Conservation (phyloP, 2,329 filamentous ascomycete species). For the Aureobasidium leucospermi region DNA sequence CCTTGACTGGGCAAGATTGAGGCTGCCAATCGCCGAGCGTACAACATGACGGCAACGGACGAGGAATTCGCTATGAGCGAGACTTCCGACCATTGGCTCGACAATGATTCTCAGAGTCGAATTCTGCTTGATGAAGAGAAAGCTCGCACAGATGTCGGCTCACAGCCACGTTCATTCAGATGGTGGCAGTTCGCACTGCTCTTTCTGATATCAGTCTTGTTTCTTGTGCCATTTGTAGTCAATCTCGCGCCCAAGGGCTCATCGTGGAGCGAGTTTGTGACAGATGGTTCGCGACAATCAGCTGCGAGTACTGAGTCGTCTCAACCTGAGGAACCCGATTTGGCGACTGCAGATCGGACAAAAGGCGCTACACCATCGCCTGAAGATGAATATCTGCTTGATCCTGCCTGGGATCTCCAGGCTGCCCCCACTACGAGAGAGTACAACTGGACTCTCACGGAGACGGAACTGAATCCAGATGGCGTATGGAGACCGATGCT, state of each 20-base stretch:
- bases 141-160: slow-evolving; percentile 11
- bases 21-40: neutral
- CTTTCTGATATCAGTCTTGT: slow-evolving; percentile 8
- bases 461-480: slow-evolving; percentile 54
- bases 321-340: neutral
- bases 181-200: slow-evolving; percentile 16
- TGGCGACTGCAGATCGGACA: neutral
- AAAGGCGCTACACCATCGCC: neutral
- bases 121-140: slow-evolving; percentile 18
- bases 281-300: neutral
- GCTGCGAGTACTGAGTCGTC: neutral
- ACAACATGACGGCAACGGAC: neutral
- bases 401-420: slow-evolving; percentile 48
- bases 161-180: slow-evolving; percentile 6
- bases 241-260: slow-evolving; percentile 6
- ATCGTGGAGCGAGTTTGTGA: neutral
- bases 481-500: slow-evolving; percentile 38
- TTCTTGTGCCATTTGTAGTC: slow-evolving; percentile 14
- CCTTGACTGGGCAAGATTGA: too few relatives aligned
- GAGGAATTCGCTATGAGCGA: neutral
- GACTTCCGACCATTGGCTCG: neutral
- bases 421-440: slow-evolving; percentile 46
- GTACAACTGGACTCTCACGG: slow-evolving; percentile 54
- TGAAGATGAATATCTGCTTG: slow-evolving; percentile 48
- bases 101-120: slow-evolving; percentile 17